Percentiles rank a stretch among this genome's conserved stretches.
These are phyloP conservation scores for Tetracladium marchalianum DNA, from an alignment of 495 filamentous ascomycete genomes.

Conservation along the genomic window DNA sequence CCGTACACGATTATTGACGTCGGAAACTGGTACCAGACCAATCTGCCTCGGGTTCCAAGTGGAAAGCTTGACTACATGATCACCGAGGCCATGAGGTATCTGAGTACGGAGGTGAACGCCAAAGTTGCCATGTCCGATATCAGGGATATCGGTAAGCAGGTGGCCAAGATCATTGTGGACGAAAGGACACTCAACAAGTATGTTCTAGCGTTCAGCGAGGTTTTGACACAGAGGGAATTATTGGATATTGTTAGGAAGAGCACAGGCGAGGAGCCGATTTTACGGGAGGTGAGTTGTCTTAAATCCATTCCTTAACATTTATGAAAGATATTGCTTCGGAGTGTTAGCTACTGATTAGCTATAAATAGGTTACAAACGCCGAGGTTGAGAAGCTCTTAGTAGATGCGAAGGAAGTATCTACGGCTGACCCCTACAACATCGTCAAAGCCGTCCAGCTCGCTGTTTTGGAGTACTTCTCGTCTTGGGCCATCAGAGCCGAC, in stretches of 20 bases:
- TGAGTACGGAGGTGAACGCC: constrained; percentile 35
- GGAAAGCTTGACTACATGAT: constrained; percentile 42
- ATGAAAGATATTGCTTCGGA: too few species aligned
- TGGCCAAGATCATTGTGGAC: constrained; percentile 45
- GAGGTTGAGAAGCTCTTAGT: too few species aligned
- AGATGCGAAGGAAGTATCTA: too few species aligned
- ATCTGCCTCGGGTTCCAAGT: constrained; percentile 37
- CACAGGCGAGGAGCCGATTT: constrained; percentile 42
- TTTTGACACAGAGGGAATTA: constrained; percentile 39
- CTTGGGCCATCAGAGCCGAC: constrained; percentile 43
- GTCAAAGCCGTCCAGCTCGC: too few species aligned
- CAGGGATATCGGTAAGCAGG: constrained; percentile 45
- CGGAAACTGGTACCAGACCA: constrained; percentile 50
- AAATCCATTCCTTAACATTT: too few species aligned
- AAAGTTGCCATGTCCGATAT: constrained; percentile 42
- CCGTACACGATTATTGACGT: constrained; percentile 55
- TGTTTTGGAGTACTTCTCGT: constrained; percentile 44
- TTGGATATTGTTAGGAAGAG: constrained; percentile 38
- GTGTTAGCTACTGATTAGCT: too few species aligned
- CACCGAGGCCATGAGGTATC: constrained; percentile 27
- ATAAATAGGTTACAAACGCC: too few species aligned
- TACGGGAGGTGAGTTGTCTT: constrained; percentile 39
- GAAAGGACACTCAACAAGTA: constrained; percentile 47
- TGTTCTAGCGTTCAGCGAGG: constrained; percentile 44
- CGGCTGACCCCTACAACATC: too few species aligned